Conservation (phyloP, 441 rosid genomes). For the Populus hybrid region DNA sequence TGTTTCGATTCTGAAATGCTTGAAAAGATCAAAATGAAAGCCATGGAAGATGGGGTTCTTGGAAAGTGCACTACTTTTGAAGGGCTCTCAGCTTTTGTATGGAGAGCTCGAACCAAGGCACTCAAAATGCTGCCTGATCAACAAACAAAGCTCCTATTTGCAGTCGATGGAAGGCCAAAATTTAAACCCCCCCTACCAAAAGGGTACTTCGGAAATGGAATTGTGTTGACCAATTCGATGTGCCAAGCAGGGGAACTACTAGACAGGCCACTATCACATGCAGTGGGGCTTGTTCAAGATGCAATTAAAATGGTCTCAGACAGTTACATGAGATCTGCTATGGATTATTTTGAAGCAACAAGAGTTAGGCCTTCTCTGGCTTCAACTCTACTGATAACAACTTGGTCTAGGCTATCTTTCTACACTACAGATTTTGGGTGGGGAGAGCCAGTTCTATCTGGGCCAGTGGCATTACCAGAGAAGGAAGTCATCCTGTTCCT, state of each 20-base stretch:
- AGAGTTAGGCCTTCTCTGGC: conserved; percentile 80
- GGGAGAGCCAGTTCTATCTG: conserved; percentile 78
- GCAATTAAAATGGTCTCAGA: conserved; percentile 72
- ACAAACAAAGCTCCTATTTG: conserved; percentile 72
- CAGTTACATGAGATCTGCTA: conserved; percentile 81
- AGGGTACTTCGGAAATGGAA: conserved; percentile 87
- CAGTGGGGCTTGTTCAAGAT: conserved; percentile 56
- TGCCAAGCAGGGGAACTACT: conserved; percentile 62
- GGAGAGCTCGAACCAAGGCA: conserved; percentile 80
- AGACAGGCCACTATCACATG: conserved; percentile 53
- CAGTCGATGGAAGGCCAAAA: conserved; percentile 72
- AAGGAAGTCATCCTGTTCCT: conserved; percentile 82
- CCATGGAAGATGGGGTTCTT: conserved; percentile 50
- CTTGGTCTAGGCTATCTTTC: conserved; percentile 78
- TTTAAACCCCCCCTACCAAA: conserved; percentile 68
- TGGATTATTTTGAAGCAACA: conserved; percentile 79
- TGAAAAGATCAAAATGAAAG: conserved; percentile 49
- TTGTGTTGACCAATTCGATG: conserved; percentile 57
- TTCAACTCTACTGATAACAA: conserved; percentile 69
- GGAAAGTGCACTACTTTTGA: conserved; percentile 66
- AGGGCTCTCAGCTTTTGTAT: conserved; percentile 72
- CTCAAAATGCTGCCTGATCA: conserved; percentile 57
- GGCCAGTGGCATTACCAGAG: conserved; percentile 85
- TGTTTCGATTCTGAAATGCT: conserved; percentile 71
- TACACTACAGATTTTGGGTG: conserved; percentile 83